phyloP scores from a whole-genome alignment of 352 stramenopile genomes.

The Blastocystis sp. region DNA sequence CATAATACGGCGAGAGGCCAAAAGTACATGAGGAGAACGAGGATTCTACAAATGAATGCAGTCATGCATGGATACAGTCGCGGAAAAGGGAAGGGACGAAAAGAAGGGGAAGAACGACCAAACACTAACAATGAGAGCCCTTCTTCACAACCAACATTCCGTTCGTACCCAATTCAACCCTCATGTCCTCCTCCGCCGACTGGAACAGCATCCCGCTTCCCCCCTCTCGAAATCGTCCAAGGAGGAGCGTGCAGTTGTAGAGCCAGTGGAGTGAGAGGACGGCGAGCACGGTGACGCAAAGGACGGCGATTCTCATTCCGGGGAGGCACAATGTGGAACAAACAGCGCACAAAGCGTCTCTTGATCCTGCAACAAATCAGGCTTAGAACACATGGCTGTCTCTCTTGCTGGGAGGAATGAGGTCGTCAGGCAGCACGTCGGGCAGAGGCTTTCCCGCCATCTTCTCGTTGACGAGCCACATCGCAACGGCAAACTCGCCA shows the following conservation, averaged over 20 bases:
- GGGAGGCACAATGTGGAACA: not conserved
- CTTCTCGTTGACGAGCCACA: conserved; percentile 80
- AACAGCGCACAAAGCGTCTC: not conserved
- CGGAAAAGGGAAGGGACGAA: not conserved
- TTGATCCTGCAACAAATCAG: not conserved
- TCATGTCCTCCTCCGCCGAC: not conserved
- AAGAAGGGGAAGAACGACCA: not conserved
- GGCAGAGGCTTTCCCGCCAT: conserved; percentile 79
- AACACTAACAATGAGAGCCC: not conserved
- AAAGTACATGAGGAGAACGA: too few relatives aligned
- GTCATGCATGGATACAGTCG: not conserved
- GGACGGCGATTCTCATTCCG: not conserved
- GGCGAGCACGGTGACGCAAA: not conserved
- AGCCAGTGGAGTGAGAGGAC: not conserved
- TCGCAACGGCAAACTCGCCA: conserved; percentile 84
- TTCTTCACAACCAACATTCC: not conserved
- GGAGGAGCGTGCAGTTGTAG: not conserved
- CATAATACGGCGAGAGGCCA: too few relatives aligned
- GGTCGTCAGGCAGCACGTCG: conserved; percentile 66
- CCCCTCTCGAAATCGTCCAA: not conserved
- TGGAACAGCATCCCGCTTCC: not conserved
- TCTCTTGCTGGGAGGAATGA: conserved; percentile 71
- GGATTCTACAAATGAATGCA: too few relatives aligned
- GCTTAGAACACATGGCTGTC: conserved; percentile 67
- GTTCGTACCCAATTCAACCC: not conserved